Evolutionary conservation across 2,329 filamentous ascomycete genomes (phyloP), one percentile per base, ranked within the genome.

Genomic region (Xylariaceae sp.): DNA sequence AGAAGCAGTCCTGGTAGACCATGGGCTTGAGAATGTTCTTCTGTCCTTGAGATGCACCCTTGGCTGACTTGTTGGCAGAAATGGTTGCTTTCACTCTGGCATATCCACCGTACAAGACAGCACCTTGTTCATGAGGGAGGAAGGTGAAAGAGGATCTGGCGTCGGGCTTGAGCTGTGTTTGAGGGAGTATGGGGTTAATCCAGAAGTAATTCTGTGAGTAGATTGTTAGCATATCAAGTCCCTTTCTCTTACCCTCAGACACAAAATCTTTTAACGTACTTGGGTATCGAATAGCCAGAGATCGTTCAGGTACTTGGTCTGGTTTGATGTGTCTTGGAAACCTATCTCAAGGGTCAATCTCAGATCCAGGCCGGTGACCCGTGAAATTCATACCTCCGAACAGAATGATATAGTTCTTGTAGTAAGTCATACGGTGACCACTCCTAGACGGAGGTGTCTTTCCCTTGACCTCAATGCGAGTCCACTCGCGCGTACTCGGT

Each of bases 1-100:
- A 94, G 86, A 93, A 99, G 62, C 91, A 95, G 73, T 99, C 94
- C 71, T 96, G 90, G 72, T 99, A 92, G 11, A 97, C 84, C 74
- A 96, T 84, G 9, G 94, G 92, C 69, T 92, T 89, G 62, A 96
- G 77, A 1, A 90, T 82, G 70, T 90, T 92, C 63, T 86, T 84
- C 66, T 87, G 84, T 5, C 82, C 81, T 65, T 82, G 81, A 13
- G 77, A 80, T 5, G 82, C 78, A 18, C 85, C 83, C 69, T 85
- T 87, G 42, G 81, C 82, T 62, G 87, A 82, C 68, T 88, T 93
- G 56, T 80, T 77, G 66, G 84, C 76, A 0, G 75, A 73, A 0
- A 83, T 79, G 0, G 85, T 83, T 1, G 87, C 79, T 75, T 97
- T 97, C 56, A 97, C 88, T 57, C 94, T 83, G 0, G 92, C 96